Base-by-base conservation (phyloP, 2,329 filamentous ascomycete species). In the Cladophialophora yegresii region DNA sequence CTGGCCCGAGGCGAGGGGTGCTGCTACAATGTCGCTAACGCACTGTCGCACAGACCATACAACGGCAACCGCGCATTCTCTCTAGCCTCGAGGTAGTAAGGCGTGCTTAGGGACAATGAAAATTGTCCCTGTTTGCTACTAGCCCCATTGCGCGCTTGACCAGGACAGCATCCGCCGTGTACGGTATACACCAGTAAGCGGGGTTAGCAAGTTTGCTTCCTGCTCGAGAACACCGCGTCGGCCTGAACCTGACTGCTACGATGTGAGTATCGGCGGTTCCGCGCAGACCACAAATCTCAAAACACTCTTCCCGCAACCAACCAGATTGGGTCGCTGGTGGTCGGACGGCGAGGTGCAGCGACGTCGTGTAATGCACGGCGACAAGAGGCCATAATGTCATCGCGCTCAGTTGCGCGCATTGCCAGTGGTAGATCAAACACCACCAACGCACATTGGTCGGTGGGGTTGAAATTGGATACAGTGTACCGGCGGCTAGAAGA, bases 381-480 rank as follows among this genome's bases (percentile, higher is more conserved):
- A 47, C 23, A 32, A 58, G 43, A 50, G 54, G 54, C 54, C 32
- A 12, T 43, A 20, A 53, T 13, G 33, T 7, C 54, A 28, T 30
- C 20, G n/a, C 23, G 60, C 13, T 45, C 49, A 57, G 30, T 32
- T 61, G 47, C 58, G 43, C 33, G 63, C 58, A 59, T 55, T 59
- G 59, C 59, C 63, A 62, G 58, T 58, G 63, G 58, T 55, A 50
- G 54, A 54, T 65, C 54, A 58, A 62, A 62, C 63, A 60, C 58
- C n/a, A 26, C 32, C 59, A 59, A 53, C 51, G 56, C 53, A 54
- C 32, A 49, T 33, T 63, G 61, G 30, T 30, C 61, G 40, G 33
- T 47, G 58, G 33, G 23, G 33, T 49, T 63, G n/a, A 63, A 55
- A 67, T 67, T 67, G 65, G 40, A 57, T 20, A 36, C 50, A 28